A percentile compares a stretch with the other conserved stretches of the same genome.
phyloP scores from a whole-genome alignment of 2,329 filamentous ascomycete species.

The Pezicula radicicola region DNA sequence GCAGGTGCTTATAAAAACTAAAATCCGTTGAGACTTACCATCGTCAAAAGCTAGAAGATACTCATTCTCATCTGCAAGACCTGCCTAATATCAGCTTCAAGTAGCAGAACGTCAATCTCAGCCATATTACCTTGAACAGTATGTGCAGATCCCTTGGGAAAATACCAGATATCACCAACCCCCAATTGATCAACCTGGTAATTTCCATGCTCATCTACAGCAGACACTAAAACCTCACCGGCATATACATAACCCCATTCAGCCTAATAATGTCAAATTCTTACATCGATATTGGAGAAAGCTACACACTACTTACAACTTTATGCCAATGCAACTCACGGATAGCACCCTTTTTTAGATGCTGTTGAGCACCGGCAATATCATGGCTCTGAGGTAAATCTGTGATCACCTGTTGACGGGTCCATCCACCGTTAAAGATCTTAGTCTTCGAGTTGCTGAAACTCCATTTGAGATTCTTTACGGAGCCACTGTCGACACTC shows the following conservation, averaged over 20 bases:
- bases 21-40: constrained; percentile 28
- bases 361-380: constrained; percentile 66
- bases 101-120: background rate
- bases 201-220: constrained; percentile 59
- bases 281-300: background rate
- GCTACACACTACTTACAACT: constrained; percentile 43
- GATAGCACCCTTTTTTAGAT: constrained; percentile 63
- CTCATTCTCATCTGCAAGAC: constrained; percentile 64
- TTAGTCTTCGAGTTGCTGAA: constrained; percentile 66
- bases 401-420: constrained; percentile 62
- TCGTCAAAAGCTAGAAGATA: constrained; percentile 66
- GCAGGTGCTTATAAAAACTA: background rate
- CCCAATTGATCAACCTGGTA: constrained; percentile 52
- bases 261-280: constrained; percentile 37
- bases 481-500: constrained; percentile 58
- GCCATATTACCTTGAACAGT: constrained; percentile 47
- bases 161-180: constrained; percentile 67
- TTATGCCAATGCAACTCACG: constrained; percentile 67
- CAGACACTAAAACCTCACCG: constrained; percentile 55
- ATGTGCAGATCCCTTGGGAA: constrained; percentile 63
- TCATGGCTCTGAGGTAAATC: constrained; percentile 64
- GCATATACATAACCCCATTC: constrained; percentile 65
- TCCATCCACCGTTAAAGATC: constrained; percentile 62
- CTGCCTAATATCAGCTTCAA: constrained; percentile 3
- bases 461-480: constrained; percentile 67